A percentile compares a stretch with the other conserved stretches of the same genome.
phyloP scores from a whole-genome alignment of 306 rosid species.

The Sindora glabra region DNA sequence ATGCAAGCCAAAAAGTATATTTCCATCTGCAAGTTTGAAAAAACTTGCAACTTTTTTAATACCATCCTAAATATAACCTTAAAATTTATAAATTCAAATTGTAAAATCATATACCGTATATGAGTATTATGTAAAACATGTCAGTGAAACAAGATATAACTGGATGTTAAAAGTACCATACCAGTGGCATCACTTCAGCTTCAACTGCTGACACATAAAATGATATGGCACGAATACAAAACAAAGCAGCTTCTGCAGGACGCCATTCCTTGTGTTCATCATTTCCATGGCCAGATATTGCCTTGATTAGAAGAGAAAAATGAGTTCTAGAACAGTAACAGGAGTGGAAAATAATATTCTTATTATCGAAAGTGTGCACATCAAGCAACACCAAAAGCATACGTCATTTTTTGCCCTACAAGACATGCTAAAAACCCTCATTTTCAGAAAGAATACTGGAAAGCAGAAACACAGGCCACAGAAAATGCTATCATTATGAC shows the following conservation, averaged over 20 bases:
- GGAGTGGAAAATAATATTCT: conserved; percentile 13
- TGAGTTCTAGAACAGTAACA: not conserved
- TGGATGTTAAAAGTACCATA: conserved; percentile 24
- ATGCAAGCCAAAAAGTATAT: not conserved
- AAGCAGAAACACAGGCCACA: too few species aligned
- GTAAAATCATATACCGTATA: not conserved
- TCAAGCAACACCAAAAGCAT: not conserved
- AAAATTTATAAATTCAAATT: not conserved
- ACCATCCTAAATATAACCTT: not conserved
- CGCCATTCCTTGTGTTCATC: conserved; percentile 78
- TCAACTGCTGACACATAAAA: conserved; percentile 76
- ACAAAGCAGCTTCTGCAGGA: conserved; percentile 92
- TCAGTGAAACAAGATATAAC: not conserved
- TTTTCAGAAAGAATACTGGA: not conserved
- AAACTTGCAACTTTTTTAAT: not conserved
- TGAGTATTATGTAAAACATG: not conserved
- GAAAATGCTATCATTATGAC: too few species aligned
- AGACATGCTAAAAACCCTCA: not conserved
- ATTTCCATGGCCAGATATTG: conserved; percentile 63
- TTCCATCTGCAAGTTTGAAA: not conserved
- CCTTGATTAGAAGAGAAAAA: conserved; percentile 37
- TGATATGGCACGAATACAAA: conserved; percentile 92
- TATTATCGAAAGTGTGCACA: not conserved
- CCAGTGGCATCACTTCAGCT: conserved; percentile 97
- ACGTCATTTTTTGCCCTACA: not conserved